phyloP scores from a whole-genome alignment of 164 flowering plant species.

The Stephania japonica region DNA sequence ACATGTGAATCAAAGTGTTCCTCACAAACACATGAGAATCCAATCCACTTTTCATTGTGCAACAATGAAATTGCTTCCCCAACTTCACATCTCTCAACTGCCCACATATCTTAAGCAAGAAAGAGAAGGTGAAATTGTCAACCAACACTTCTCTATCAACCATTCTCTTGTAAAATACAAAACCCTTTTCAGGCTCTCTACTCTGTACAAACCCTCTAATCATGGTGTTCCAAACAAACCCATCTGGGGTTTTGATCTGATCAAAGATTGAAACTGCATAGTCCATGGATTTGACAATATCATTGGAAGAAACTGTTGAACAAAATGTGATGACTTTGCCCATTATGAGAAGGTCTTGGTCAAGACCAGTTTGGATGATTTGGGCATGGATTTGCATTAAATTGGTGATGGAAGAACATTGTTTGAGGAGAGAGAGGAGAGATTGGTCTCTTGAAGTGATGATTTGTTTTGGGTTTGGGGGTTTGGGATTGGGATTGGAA shows the following conservation, averaged over 20 bases:
- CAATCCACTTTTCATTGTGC: conserved; percentile 34
- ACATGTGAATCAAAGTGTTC: conserved; percentile 55
- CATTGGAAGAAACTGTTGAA: conserved; percentile 27
- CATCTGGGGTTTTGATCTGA: conserved; percentile 41
- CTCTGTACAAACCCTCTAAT: conserved; percentile 47
- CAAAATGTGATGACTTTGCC: conserved; percentile 44
- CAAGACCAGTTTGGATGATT: conserved; percentile 32
- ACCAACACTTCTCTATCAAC: conserved; percentile 22
- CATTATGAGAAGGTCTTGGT: conserved; percentile 31
- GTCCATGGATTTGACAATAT: conserved; percentile 29
- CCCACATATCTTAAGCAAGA: conserved; percentile 46
- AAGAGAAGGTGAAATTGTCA: conserved; percentile 54
- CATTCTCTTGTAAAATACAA: conserved; percentile 43
- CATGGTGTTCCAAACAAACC: conserved; percentile 65
- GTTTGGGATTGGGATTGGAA: not conserved
- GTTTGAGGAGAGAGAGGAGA: conserved; percentile 30
- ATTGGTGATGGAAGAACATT: conserved; percentile 28
- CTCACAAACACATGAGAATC: conserved; percentile 48
- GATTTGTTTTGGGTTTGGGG: conserved; percentile 6
- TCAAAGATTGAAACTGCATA: conserved; percentile 44
- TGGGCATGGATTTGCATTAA: conserved; percentile 44
- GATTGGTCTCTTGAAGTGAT: conserved; percentile 15
- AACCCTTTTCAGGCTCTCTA: conserved; percentile 21
- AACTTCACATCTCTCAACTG: conserved; percentile 27
- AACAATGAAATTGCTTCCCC: conserved; percentile 40